Percentiles rank a stretch among this genome's conserved stretches.
Evolutionary conservation across 2,329 filamentous ascomycete species (phyloP).

Genomic region (Sporothrix luriei): DNA sequence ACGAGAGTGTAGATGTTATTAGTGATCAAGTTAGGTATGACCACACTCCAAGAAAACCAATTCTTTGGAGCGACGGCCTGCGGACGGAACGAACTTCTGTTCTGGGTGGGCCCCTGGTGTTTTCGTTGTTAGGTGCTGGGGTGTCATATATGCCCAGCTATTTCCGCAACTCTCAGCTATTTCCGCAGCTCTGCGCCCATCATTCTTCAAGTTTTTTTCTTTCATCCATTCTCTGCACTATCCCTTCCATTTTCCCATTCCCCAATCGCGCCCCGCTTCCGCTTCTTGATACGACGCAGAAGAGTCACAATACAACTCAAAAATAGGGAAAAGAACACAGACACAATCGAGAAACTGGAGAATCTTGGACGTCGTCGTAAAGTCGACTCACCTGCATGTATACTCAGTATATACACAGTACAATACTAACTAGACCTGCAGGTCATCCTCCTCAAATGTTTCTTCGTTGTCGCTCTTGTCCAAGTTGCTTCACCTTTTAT

Average conservation of each 20-base stretch:
- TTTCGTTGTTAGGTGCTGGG: not conserved
- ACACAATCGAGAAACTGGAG: too few species aligned
- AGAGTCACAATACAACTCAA: not conserved
- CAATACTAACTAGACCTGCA: constrained; percentile 13
- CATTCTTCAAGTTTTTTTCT: constrained; percentile 10
- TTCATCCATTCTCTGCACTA: not conserved
- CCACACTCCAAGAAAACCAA: not conserved
- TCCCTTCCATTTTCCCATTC: constrained; percentile 17
- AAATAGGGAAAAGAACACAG: not conserved
- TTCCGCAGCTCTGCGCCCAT: constrained; percentile 4
- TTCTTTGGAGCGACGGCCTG: not conserved
- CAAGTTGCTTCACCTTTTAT: not conserved
- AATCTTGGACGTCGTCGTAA: too few species aligned
- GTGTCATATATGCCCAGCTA: constrained; percentile 23
- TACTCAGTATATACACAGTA: not conserved
- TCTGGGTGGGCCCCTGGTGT: too few species aligned
- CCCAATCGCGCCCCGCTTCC: not conserved
- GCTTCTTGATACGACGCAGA: not conserved
- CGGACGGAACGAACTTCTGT: not conserved
- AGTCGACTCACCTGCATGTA: not conserved
- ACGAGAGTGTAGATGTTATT: constrained; percentile 1
- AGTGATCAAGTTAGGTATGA: not conserved
- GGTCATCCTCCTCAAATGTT: constrained; percentile 14
- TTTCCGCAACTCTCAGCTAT: constrained; percentile 19
- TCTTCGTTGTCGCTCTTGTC: not conserved